Evolutionary conservation across 768 basidiomycete genomes (phyloP), one percentile per base, ranked within the genome.

Genomic region (Antrodiella citrinella): DNA sequence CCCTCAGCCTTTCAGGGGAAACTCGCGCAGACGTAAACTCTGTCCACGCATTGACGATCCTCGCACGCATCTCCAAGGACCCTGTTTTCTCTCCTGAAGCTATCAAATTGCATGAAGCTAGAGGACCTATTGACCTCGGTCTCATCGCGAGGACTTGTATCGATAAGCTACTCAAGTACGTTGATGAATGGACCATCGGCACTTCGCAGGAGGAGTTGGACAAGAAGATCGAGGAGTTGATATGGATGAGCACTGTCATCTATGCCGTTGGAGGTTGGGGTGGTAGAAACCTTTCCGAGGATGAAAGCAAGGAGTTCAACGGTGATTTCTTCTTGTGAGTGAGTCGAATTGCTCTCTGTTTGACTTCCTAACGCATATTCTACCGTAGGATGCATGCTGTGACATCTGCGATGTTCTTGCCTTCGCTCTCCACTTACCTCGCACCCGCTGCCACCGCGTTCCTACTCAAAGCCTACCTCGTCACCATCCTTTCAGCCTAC

Each of bases 301-400:
- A 55, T 25, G 53, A 62, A 10, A 57, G 61, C 1, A 49, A 63
- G n/a, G 47, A 54, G 47, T 84, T 80, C 60, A 69, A 73, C 21
- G 75, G 73, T 0, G 78, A 85, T 49, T 86, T 86, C 62, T 75
- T 78, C 68, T 48, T 70, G 82, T 85, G 52, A 55, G 82, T 70
- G 10, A 48, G 53, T 38, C 10, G 35, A 10, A 38, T 38, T 38
- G 10, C 35, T 18, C 35, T 10, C 18, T 10, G 35, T 38, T 48
- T 25, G n/a, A n/a, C 23, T 26, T 25, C 44, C 22, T 24, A 30
- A 20, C 18, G 26, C 40, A 15, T 51, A 3, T 1, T 1, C 19
- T n/a, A n/a, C 11, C 3, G 4, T 35, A 86, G 83, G 11, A 78
- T 82, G 67, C 86, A 80, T 54, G 64, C 81, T 1, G 74, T 86